phyloP scores from a whole-genome alignment of 2,329 filamentous ascomycete genomes.

The Thielaviopsis cerberus region DNA sequence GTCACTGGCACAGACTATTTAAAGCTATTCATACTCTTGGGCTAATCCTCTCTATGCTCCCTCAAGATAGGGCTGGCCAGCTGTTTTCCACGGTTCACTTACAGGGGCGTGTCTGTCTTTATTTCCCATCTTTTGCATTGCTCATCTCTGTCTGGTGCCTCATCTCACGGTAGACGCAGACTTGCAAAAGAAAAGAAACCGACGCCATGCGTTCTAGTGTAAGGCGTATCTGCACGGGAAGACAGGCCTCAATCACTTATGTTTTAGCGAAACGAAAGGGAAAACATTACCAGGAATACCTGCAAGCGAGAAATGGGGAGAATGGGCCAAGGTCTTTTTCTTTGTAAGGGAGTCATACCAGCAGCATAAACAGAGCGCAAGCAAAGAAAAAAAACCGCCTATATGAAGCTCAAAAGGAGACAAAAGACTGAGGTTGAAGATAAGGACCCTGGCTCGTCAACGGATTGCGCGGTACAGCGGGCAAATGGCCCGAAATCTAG shows the following conservation, averaged over 20 bases:
- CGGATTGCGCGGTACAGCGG: not conserved
- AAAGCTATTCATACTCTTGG: not conserved
- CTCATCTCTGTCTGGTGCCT: not conserved
- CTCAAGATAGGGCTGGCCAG: not conserved
- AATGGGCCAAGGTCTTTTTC: not conserved
- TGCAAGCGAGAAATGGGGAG: not conserved
- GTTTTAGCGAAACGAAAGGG: not conserved
- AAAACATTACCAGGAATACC: not conserved
- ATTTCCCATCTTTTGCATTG: not conserved
- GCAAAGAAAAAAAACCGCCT: not conserved
- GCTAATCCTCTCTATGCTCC: no score
- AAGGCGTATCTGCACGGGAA: not conserved
- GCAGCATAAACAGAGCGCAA: not conserved
- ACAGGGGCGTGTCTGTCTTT: not conserved
- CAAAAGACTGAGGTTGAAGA: not conserved
- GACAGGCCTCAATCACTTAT: not conserved
- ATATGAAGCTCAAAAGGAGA: not conserved
- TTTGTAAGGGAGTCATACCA: no score
- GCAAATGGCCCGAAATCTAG: not conserved
- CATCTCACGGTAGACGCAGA: not conserved
- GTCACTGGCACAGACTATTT: not conserved
- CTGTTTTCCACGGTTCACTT: not conserved
- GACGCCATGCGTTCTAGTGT: no score
- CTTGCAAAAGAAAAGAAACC: not conserved
- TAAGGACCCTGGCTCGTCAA: not conserved